Evolutionary conservation across 2,329 filamentous ascomycete species (phyloP).

Genomic region (Aphanoascus verrucosus): DNA sequence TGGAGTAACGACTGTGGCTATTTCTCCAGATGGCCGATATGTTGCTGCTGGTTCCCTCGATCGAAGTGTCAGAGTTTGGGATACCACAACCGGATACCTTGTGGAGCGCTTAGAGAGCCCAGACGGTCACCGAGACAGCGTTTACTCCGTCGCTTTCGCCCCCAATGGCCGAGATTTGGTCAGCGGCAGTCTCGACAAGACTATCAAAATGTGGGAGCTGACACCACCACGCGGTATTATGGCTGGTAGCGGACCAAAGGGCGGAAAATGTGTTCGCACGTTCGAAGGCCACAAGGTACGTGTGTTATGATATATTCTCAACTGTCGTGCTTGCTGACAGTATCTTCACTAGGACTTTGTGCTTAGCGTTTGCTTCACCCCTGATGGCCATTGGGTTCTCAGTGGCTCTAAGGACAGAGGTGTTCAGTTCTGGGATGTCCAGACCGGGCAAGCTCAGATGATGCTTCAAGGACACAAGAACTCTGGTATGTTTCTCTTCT

Average conservation of each 20-base stretch:
- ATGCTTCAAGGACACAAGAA: slow-evolving; percentile 99
- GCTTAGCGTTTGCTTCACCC: slow-evolving; percentile 85
- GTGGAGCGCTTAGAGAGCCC: slow-evolving; percentile 86
- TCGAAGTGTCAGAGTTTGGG: slow-evolving; percentile 97
- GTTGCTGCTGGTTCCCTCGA: slow-evolving; percentile 92
- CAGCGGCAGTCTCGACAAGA: slow-evolving; percentile 90
- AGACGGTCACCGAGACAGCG: slow-evolving; percentile 91
- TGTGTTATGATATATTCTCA: background rate
- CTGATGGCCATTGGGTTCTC: slow-evolving; percentile 90
- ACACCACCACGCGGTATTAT: slow-evolving; percentile 58
- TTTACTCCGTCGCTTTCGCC: slow-evolving; percentile 93
- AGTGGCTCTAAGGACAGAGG: slow-evolving; percentile 95
- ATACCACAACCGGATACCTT: slow-evolving; percentile 72
- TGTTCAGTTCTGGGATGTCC: slow-evolving; percentile 97
- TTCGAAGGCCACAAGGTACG: slow-evolving; percentile 90
- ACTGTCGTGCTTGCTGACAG: slow-evolving; percentile 15
- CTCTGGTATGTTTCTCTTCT: slow-evolving; percentile 47
- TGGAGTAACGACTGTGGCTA: slow-evolving; percentile 92
- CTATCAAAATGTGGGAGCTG: slow-evolving; percentile 99
- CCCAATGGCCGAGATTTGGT: slow-evolving; percentile 88
- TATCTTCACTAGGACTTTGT: slow-evolving; percentile 68
- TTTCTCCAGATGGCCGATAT: slow-evolving; percentile 87
- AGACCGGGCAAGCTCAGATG: slow-evolving; percentile 84
- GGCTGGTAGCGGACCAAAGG: slow-evolving; percentile 59
- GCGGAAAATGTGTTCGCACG: slow-evolving; percentile 87